Base-by-base conservation (phyloP, 495 filamentous ascomycete genomes). In the Ramalina peruviana region DNA sequence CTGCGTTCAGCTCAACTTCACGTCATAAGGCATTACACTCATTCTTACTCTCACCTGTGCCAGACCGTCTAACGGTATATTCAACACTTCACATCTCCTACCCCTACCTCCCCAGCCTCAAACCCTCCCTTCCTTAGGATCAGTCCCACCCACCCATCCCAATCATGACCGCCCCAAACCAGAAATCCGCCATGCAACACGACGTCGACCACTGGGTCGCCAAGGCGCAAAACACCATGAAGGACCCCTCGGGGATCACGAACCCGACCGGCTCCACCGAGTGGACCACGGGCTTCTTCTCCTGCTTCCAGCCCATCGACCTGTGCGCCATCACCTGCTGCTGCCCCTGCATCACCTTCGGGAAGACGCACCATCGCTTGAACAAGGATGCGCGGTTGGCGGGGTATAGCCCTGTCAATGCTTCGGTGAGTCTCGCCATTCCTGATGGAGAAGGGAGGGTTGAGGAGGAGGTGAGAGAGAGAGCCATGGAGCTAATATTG, bases 281-380 rank as follows among this genome's bases (percentile, higher is more conserved):
- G 12, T 69, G 67, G 65, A 42, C 36, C 48, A 52, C 27, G 23
- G 19, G 36, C 16, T 59, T 69, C 44, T 68, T 64, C 44, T 58
- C 51, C 40, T 71, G 66, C 63, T 67, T 63, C 62, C 52, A 36
- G 45, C 67, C 61, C 21, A 60, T 65, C 56, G 64, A 65, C 53
- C 56, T 53, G 19, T 49, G 43, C 43, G 20, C 26, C 61, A 56
- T 58, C 26, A 52, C 51, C 43, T 38, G 30, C 42, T 72, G 64
- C 56, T 47, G 62, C 21, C 71, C 71, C 21, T 74, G 71, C 51
- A 63, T 72, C 25, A 66, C 66, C 9, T 71, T 69, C 48, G 70
- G 71, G 43, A 69, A 61, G 57, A 71, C 67, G 20, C 63, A 69
- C 50, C 60, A 74, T 47, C 66, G 71, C 2, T 44, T 71, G 23